Evolutionary conservation across 169 alveolate genomes (phyloP).

Genomic region (Plasmodium gallinaceum): DNA sequence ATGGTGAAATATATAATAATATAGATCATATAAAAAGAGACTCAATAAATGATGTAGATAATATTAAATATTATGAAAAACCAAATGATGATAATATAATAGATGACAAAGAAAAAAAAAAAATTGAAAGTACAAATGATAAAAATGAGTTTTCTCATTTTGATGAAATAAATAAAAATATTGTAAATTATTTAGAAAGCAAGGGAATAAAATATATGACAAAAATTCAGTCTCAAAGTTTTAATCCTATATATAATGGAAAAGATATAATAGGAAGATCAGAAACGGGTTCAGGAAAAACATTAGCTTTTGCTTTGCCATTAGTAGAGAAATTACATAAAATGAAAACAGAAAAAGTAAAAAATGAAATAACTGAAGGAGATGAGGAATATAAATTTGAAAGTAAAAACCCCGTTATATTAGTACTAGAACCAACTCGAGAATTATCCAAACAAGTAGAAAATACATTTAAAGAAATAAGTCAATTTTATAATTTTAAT

Average conservation of each 20-base stretch:
- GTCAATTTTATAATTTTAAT: conserved; percentile 81
- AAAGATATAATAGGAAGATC: conserved; percentile 95
- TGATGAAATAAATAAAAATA: conserved; percentile 32
- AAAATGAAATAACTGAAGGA: not conserved
- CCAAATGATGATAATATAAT: not conserved
- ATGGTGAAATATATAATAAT: not conserved
- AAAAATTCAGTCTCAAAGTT: conserved; percentile 56
- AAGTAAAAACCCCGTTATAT: conserved; percentile 79
- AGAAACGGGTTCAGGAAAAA: conserved; percentile 94
- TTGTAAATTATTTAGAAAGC: conserved; percentile 32
- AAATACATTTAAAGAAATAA: conserved; percentile 81
- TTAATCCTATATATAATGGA: conserved; percentile 87
- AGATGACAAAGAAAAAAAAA: not conserved
- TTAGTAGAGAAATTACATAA: conserved; percentile 79
- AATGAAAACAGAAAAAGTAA: conserved; percentile 1
- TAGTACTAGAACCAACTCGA: conserved; percentile 92
- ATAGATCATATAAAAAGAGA: not conserved
- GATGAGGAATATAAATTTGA: not conserved
- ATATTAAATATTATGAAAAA: not conserved
- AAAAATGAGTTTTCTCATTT: conserved; percentile 11
- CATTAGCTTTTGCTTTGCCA: conserved; percentile 93
- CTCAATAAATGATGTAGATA: not conserved
- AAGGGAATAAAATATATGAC: conserved; percentile 70
- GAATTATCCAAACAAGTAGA: conserved; percentile 91
- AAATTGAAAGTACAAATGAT: not conserved